Percentiles rank a stretch among this genome's conserved stretches.
Evolutionary conservation across 176 grass and related monocot species (phyloP).

Genomic region (Juncus inflexus): DNA sequence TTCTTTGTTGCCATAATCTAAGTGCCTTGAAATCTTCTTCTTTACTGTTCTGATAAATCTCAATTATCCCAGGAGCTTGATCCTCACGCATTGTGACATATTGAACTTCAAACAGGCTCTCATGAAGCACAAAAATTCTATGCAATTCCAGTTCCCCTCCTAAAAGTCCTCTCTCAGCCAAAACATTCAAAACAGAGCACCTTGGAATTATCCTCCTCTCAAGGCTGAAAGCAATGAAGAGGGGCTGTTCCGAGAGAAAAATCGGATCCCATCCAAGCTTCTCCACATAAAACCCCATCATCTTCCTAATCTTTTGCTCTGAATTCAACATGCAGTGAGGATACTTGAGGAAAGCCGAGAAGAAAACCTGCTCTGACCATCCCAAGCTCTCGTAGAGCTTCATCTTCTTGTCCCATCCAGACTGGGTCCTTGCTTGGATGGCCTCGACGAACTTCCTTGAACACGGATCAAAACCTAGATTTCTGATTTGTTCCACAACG

Average conservation of each 20-base stretch:
- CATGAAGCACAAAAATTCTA: slow-evolving; percentile 15
- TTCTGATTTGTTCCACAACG: slow-evolving; percentile 25
- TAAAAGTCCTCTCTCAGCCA: slow-evolving; percentile 31
- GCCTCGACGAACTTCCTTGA: slow-evolving; percentile 36
- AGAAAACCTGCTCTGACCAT: slow-evolving; percentile 45
- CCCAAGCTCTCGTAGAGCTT: slow-evolving; percentile 43
- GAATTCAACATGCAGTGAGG: slow-evolving; percentile 53
- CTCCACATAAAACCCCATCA: slow-evolving; percentile 34
- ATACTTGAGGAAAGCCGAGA: slow-evolving; percentile 38
- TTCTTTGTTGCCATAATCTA: slow-evolving; percentile 16
- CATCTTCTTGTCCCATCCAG: slow-evolving; percentile 33
- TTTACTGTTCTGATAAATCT: slow-evolving; percentile 35
- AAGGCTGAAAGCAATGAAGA: slow-evolving; percentile 39
- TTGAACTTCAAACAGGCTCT: slow-evolving; percentile 28
- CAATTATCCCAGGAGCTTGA: slow-evolving; percentile 25
- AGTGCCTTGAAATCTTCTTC: background rate
- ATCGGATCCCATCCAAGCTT: slow-evolving; percentile 38
- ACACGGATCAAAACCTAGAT: slow-evolving; percentile 27
- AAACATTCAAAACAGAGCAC: slow-evolving; percentile 33
- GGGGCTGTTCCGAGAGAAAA: slow-evolving; percentile 18
- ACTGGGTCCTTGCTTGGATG: slow-evolving; percentile 25
- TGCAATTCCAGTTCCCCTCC: background rate
- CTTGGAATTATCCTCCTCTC: slow-evolving; percentile 50
- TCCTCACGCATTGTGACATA: slow-evolving; percentile 34
- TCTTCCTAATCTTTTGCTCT: slow-evolving; percentile 35